These are phyloP conservation scores for Leccinum variicolor DNA, from an alignment of 768 basidiomycete genomes.

Conservation along the genomic window DNA sequence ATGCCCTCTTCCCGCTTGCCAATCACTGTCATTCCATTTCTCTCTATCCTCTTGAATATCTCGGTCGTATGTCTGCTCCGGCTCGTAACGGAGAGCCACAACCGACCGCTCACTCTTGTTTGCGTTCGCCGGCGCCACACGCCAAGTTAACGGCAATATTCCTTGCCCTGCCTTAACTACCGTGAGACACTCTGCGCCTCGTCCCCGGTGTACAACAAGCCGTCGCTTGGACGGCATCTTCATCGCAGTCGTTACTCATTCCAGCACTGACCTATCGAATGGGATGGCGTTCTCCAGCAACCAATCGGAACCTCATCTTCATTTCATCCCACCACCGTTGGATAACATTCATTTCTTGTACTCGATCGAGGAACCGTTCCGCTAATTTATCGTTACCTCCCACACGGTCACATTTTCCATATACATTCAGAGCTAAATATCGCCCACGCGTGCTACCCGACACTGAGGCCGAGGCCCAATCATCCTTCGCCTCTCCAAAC, in stretches of 20 bases:
- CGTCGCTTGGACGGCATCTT: not conserved
- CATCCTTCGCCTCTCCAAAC: not conserved
- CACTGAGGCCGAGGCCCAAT: not conserved
- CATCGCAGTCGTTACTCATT: constrained; percentile 1
- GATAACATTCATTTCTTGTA: not conserved
- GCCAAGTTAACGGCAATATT: constrained; percentile 8
- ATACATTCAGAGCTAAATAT: not conserved
- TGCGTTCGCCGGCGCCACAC: constrained; percentile 6
- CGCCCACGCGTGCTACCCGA: not conserved
- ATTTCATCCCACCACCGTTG: constrained; percentile 1
- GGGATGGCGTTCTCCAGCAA: not conserved
- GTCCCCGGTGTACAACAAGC: not conserved
- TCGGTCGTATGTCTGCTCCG: not conserved
- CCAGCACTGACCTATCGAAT: not conserved
- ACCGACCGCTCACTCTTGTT: no score
- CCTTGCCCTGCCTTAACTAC: not conserved
- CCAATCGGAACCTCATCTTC: not conserved
- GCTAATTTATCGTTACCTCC: constrained; percentile 2
- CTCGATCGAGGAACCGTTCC: not conserved
- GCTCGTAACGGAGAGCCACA: not conserved
- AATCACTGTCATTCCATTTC: constrained; percentile 1
- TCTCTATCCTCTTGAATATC: constrained; percentile 6
- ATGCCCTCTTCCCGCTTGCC: not conserved
- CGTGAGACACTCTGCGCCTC: constrained; percentile 7
- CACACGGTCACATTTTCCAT: not conserved